Evolutionary conservation across 768 basidiomycete species (phyloP).

Genomic region (Porphyrellus cyaneotinctus): DNA sequence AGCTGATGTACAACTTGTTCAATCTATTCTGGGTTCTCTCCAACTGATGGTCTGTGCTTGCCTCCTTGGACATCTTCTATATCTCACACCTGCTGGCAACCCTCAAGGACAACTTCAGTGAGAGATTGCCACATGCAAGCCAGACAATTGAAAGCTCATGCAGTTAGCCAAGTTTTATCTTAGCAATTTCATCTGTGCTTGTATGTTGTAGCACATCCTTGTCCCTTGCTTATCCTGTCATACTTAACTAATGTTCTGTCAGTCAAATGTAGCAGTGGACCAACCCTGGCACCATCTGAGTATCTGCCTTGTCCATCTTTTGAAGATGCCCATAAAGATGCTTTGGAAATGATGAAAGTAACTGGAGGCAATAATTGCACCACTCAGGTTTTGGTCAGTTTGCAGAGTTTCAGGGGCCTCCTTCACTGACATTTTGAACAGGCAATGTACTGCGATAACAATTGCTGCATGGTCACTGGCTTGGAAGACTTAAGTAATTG

Average conservation of each 20-base stretch:
- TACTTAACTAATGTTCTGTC: not conserved
- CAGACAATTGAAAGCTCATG: not conserved
- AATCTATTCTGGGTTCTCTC: not conserved
- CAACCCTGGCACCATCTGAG: not conserved
- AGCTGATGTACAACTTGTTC: no score
- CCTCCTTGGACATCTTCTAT: not conserved
- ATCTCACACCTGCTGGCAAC: not conserved
- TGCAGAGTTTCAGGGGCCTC: not conserved
- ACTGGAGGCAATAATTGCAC: not conserved
- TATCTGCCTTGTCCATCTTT: not conserved
- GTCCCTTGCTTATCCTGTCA: no score
- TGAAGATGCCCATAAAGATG: not conserved
- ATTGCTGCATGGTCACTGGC: not conserved
- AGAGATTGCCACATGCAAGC: not conserved
- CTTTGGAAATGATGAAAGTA: not conserved
- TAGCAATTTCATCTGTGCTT: not conserved
- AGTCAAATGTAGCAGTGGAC: not conserved
- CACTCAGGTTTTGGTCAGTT: not conserved
- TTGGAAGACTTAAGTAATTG: not conserved
- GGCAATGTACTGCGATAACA: not conserved
- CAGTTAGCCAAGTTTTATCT: not conserved
- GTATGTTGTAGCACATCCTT: not conserved
- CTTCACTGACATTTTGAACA: not conserved
- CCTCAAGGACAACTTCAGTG: not conserved
- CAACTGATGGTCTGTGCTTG: not conserved